Evolutionary conservation across 1,139 yeast genomes (phyloP).

Genomic region (Candida gigantensis): DNA sequence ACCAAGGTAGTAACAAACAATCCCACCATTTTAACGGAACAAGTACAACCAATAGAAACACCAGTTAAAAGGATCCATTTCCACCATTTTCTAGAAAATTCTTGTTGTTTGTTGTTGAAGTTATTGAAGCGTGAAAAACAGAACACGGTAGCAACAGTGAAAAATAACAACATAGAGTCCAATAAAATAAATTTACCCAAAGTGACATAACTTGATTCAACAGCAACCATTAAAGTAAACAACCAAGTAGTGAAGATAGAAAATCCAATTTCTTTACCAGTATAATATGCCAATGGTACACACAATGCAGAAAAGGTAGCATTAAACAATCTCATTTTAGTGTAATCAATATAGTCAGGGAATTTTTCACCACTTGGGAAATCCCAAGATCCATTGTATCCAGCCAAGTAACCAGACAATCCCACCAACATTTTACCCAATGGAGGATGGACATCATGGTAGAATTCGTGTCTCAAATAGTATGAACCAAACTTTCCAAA

Average conservation of each 20-base stretch:
- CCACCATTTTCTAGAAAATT: conserved; percentile 87
- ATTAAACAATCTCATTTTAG: conserved; percentile 92
- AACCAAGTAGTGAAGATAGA: conserved; percentile 85
- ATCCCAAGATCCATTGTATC: conserved; percentile 93
- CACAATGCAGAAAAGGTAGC: conserved; percentile 87
- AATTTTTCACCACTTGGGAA: conserved; percentile 85
- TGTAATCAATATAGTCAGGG: conserved; percentile 85
- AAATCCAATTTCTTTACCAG: conserved; percentile 83
- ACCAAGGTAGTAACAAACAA: conserved; percentile 71
- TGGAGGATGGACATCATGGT: conserved; percentile 98
- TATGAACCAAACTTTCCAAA: conserved; percentile 95
- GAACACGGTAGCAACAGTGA: conserved; percentile 82
- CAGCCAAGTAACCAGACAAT: conserved; percentile 89
- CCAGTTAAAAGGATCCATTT: conserved; percentile 86
- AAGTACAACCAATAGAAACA: conserved; percentile 69
- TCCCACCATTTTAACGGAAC: conserved; percentile 88
- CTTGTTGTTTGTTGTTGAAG: conserved; percentile 52
- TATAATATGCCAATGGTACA: conserved; percentile 91
- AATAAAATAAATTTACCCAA: conserved; percentile 88
- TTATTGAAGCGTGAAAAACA: conserved; percentile 80
- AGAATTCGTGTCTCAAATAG: conserved; percentile 88
- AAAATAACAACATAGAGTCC: conserved; percentile 94
- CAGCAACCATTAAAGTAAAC: conserved; percentile 79
- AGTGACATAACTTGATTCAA: conserved; percentile 85
- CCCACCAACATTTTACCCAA: conserved; percentile 97